phyloP scores from a whole-genome alignment of 371 early-diverging fungal genomes.

The Rhizopus stolonifer region DNA sequence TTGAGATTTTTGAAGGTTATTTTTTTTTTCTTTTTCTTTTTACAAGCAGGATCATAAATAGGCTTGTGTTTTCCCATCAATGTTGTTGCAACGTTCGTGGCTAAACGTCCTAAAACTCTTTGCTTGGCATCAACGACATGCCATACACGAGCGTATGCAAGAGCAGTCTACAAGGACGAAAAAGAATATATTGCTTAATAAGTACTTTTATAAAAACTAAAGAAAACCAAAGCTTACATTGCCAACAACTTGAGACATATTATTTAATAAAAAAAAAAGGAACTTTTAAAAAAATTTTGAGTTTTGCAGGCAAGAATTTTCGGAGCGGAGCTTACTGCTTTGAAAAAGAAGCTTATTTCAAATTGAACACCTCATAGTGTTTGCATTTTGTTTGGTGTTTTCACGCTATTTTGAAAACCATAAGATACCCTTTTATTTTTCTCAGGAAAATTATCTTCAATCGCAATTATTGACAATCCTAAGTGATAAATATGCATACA shows the following conservation, averaged over 20 bases:
- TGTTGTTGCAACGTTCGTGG: slow-evolving; percentile 86
- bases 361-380: too few species aligned
- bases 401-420: too few species aligned
- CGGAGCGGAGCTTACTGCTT: too few species aligned
- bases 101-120: slow-evolving; percentile 86
- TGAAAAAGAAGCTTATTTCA: too few species aligned
- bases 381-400: too few species aligned
- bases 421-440: too few species aligned
- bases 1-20: not conserved
- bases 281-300: too few species aligned
- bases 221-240: slow-evolving; percentile 53
- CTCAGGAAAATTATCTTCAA: too few species aligned
- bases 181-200: not conserved
- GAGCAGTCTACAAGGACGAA: slow-evolving; percentile 66
- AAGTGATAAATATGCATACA: too few species aligned
- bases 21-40: slow-evolving; percentile 6
- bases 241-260: slow-evolving; percentile 72
- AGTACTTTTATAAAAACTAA: not conserved
- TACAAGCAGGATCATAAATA: slow-evolving; percentile 90
- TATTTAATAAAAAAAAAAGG: too few species aligned
- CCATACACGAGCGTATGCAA: slow-evolving; percentile 94
- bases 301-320: too few species aligned
- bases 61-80: slow-evolving; percentile 98
- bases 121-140: slow-evolving; percentile 94
- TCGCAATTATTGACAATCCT: too few species aligned